Conservation (phyloP, 345 rosid genomes). For the Ceriops tagal region DNA sequence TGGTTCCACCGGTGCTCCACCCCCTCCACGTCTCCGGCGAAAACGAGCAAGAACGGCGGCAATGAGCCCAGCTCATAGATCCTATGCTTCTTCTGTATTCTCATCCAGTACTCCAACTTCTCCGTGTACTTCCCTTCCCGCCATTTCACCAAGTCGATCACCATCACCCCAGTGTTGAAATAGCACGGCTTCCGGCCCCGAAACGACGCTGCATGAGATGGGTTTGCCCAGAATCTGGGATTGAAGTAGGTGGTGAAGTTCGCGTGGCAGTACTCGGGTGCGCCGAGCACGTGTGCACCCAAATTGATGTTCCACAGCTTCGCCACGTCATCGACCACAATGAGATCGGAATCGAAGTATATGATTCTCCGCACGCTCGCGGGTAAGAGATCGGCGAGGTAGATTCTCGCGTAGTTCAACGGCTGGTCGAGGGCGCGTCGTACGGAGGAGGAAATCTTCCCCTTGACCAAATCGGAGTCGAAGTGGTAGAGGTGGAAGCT, state of each 20-base stretch:
- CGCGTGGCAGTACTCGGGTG: constrained; percentile 85
- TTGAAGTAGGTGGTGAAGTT: constrained; percentile 76
- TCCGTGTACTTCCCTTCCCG: constrained; percentile 56
- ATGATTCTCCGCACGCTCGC: constrained; percentile 56
- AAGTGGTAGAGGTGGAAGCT: constrained; percentile 67
- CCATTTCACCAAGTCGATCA: constrained; percentile 74
- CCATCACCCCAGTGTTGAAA: constrained; percentile 95
- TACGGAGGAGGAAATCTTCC: constrained; percentile 68
- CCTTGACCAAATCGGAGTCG: constrained; percentile 53
- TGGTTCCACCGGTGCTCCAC: constrained; percentile 92
- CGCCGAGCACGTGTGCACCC: constrained; percentile 58
- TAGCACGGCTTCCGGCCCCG: constrained; percentile 56
- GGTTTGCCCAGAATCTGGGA: constrained; percentile 60
- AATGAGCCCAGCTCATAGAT: constrained; percentile 84
- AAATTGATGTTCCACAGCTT: constrained; percentile 64
- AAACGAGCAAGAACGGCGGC: constrained; percentile 80
- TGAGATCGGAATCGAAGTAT: constrained; percentile 84
- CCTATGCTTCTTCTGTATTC: constrained; percentile 56
- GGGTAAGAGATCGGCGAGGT: constrained; percentile 77
- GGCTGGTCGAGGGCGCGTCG: constrained; percentile 85
- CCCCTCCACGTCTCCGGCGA: constrained; percentile 72
- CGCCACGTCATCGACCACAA: constrained; percentile 81
- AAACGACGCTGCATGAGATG: constrained; percentile 39
- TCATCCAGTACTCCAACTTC: constrained; percentile 76
- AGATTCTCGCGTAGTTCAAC: constrained; percentile 80